Percentiles rank a stretch among this genome's conserved stretches.
phyloP scores from a whole-genome alignment of 805 yeast species.

The Spencermartinsiella europaea region DNA sequence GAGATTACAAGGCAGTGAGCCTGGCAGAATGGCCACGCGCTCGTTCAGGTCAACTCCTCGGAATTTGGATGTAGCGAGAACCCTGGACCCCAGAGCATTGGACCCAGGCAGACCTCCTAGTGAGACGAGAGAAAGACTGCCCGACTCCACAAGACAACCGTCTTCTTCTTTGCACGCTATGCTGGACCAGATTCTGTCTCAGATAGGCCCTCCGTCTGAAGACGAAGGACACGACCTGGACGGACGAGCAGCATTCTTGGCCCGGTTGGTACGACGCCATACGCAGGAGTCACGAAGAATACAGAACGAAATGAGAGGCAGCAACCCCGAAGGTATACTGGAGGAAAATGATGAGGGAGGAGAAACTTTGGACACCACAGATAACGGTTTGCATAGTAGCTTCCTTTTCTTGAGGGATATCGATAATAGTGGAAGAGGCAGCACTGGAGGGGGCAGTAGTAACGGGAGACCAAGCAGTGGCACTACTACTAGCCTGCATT shows the following conservation, averaged over 20 bases:
- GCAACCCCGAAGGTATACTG: not conserved
- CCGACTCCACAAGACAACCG: not conserved
- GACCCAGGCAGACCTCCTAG: too few relatives aligned
- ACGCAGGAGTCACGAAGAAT: constrained; percentile 8
- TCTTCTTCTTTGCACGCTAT: not conserved
- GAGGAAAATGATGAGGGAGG: not conserved
- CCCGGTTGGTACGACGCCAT: constrained; percentile 8
- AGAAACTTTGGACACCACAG: not conserved
- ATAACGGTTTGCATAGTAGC: not conserved
- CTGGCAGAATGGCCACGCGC: too few relatives aligned
- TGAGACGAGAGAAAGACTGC: too few relatives aligned
- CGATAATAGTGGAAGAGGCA: not conserved
- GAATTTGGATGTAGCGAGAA: too few relatives aligned
- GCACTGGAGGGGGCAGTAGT: not conserved
- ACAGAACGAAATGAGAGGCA: constrained; percentile 8
- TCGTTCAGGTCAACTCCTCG: too few relatives aligned
- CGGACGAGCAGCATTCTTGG: not conserved
- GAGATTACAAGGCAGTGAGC: too few relatives aligned
- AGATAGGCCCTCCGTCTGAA: not conserved
- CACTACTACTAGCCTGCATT: too few relatives aligned
- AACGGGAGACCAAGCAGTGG: not conserved
- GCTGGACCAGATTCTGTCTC: constrained; percentile 4
- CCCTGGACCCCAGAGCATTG: too few relatives aligned
- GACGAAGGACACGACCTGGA: not conserved
- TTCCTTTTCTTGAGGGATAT: not conserved